Conservation (phyloP, 805 yeast genomes). For the Candida broadrunensis region DNA sequence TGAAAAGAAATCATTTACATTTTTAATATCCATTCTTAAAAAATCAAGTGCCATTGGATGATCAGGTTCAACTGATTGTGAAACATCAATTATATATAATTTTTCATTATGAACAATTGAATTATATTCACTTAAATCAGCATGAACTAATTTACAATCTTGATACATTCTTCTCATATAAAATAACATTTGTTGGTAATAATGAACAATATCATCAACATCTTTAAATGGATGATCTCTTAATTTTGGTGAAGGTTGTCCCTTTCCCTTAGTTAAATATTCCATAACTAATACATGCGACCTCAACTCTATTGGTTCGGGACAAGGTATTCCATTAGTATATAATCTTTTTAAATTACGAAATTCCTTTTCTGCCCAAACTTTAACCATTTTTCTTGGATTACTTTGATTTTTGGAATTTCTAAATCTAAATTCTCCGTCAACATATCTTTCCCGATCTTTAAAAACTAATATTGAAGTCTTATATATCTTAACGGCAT, state of each 20-base stretch:
- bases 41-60: conserved; percentile 97
- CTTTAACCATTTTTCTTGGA: conserved; percentile 94
- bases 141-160: conserved; percentile 88
- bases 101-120: conserved; percentile 77
- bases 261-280: conserved; percentile 72
- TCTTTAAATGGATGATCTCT: conserved; percentile 77
- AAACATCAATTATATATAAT: conserved; percentile 89
- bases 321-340: conserved; percentile 82
- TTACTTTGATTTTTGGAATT: conserved; percentile 82
- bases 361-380: conserved; percentile 99
- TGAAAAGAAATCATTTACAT: conserved; percentile 83
- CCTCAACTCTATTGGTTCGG: conserved; percentile 85
- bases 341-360: conserved; percentile 83
- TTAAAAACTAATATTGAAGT: conserved; percentile 96
- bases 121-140: conserved; percentile 94
- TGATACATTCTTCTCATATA: conserved; percentile 87
- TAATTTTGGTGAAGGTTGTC: conserved; percentile 88
- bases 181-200: conserved; percentile 75
- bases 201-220: conserved; percentile 60
- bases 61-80: conserved; percentile 96
- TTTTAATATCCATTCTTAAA: conserved; percentile 95
- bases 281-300: conserved; percentile 95
- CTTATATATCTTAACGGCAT: conserved; percentile 91
- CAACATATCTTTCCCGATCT: conserved; percentile 93
- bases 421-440: conserved; percentile 92